phyloP scores from a whole-genome alignment of 768 basidiomycete genomes.

The Pleurotus ostreatus region DNA sequence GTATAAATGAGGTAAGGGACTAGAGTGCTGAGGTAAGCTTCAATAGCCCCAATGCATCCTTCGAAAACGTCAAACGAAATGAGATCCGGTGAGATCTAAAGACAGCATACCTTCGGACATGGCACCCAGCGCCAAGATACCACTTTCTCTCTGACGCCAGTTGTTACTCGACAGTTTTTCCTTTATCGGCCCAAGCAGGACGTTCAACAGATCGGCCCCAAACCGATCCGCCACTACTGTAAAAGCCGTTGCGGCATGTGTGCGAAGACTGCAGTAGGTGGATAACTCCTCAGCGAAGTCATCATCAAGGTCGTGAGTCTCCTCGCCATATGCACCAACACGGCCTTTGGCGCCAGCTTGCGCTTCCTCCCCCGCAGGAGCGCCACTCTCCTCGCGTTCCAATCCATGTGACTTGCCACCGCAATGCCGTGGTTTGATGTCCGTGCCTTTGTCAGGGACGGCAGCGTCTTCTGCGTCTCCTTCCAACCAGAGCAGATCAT shows the following conservation, averaged over 20 bases:
- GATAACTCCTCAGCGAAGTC: constrained; percentile 96
- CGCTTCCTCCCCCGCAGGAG: constrained; percentile 16
- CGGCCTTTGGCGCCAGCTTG: constrained; percentile 34
- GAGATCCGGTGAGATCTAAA: background rate
- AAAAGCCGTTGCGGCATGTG: constrained; percentile 95
- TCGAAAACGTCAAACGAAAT: constrained; percentile 7
- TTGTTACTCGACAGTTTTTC: constrained; percentile 89
- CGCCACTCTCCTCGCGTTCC: constrained; percentile 62
- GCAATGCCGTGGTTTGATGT: constrained; percentile 96
- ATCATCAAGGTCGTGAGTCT: constrained; percentile 77
- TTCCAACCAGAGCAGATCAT: constrained; percentile 90
- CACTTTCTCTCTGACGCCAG: constrained; percentile 94
- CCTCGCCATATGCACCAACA: constrained; percentile 73
- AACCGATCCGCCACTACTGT: constrained; percentile 96
- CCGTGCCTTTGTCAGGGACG: constrained; percentile 90
- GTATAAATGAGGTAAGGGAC: constrained; percentile 91
- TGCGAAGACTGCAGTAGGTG: constrained; percentile 97
- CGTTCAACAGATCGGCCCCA: constrained; percentile 79
- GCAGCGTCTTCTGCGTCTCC: constrained; percentile 85
- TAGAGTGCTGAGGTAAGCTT: constrained; percentile 87
- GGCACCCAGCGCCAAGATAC: constrained; percentile 94
- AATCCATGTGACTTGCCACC: constrained; percentile 80
- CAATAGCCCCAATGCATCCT: constrained; percentile 96
- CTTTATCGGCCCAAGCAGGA: constrained; percentile 85
- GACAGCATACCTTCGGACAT: constrained; percentile 87